These are phyloP conservation scores for Butyriboletus loyo DNA, from an alignment of 768 basidiomycete species.

Conservation along the genomic window DNA sequence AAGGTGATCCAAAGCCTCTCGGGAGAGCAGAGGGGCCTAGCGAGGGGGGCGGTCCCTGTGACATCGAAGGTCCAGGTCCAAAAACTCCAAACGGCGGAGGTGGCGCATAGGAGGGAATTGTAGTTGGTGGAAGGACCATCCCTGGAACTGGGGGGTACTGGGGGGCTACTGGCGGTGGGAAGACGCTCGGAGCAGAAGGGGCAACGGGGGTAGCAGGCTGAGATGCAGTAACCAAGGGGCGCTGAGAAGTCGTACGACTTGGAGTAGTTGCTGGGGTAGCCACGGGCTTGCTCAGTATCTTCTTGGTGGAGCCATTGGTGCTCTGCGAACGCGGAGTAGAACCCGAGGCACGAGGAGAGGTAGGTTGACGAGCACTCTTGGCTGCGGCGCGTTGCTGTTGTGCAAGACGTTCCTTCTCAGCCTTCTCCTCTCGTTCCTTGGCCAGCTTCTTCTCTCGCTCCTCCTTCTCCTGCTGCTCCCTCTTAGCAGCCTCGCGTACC, in stretches of 20 bases:
- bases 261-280: constrained; percentile 30
- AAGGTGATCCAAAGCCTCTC: constrained; percentile 48
- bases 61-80: constrained; percentile 43
- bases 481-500: constrained; percentile 35
- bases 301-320: constrained; percentile 54
- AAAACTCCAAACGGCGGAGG: constrained; percentile 52
- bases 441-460: constrained; percentile 66
- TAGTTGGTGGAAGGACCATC: constrained; percentile 40
- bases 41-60: constrained; percentile 40
- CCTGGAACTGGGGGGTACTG: constrained; percentile 46
- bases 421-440: constrained; percentile 62
- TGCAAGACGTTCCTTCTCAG: constrained; percentile 42
- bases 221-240: constrained; percentile 34
- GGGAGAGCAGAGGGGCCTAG: constrained; percentile 56
- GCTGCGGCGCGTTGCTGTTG: constrained; percentile 52
- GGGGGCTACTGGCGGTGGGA: constrained; percentile 45
- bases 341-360: constrained; percentile 50
- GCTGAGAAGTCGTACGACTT: constrained; percentile 38
- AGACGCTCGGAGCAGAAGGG: constrained; percentile 29
- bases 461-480: constrained; percentile 54
- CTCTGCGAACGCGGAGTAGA: constrained; percentile 47
- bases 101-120: constrained; percentile 55
- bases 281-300: constrained; percentile 52
- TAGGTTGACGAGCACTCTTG: constrained; percentile 46
- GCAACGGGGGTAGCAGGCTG: constrained; percentile 47